A percentile compares a stretch with the other conserved stretches of the same genome.
phyloP scores from a whole-genome alignment of 371 early-diverging fungal species.

The Mucor irregularis region DNA sequence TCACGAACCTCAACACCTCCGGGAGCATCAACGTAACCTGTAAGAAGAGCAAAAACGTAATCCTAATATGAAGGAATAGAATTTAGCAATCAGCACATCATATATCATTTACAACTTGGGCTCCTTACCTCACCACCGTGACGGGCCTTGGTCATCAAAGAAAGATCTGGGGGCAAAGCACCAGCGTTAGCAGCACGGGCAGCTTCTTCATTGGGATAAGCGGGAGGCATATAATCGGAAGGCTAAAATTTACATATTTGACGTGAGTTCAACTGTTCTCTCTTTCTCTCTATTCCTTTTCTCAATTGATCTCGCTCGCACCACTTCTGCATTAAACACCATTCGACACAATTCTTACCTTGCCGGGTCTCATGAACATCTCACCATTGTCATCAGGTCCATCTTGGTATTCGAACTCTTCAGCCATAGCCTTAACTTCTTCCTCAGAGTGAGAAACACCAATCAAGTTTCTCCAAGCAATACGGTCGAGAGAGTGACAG shows the following conservation, averaged over 20 bases:
- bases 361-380: constrained; percentile 95
- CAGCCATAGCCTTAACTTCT: constrained; percentile 94
- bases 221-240: constrained; percentile 90
- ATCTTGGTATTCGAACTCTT: constrained; percentile 89
- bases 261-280: background rate
- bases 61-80: too few species aligned
- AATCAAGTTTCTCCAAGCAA: constrained; percentile 94
- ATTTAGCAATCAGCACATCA: too few species aligned
- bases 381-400: constrained; percentile 95
- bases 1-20: constrained; percentile 95
- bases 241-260: constrained; percentile 40
- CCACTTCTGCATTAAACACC: too few species aligned
- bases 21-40: constrained; percentile 95
- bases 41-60: constrained; percentile 94
- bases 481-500: constrained; percentile 94
- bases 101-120: too few species aligned
- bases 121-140: constrained; percentile 87
- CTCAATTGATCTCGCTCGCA: too few species aligned
- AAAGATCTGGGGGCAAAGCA: constrained; percentile 95
- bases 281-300: background rate
- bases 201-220: constrained; percentile 97
- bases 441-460: constrained; percentile 90
- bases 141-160: constrained; percentile 94
- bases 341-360: constrained; percentile 61
- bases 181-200: constrained; percentile 97